Evolutionary conservation across 2,329 filamentous ascomycete genomes (phyloP).

Genomic region (Neonectria sp.): DNA sequence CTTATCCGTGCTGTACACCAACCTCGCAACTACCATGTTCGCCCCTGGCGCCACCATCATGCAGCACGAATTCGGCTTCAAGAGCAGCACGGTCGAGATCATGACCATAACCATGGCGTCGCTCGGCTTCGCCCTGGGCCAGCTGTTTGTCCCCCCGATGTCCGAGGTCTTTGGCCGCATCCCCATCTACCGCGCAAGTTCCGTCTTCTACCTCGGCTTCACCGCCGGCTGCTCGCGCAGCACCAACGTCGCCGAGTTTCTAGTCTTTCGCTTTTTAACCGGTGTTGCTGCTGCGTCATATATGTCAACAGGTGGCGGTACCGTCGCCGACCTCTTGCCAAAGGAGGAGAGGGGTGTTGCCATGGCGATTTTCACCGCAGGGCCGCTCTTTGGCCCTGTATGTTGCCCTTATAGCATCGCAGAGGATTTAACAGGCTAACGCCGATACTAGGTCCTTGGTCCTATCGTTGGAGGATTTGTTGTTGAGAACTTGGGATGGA

Average conservation of each 20-base stretch:
- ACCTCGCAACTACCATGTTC: conserved; percentile 44
- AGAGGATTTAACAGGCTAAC: not conserved
- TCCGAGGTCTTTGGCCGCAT: conserved; percentile 24
- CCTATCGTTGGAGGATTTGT: conserved; percentile 18
- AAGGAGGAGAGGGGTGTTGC: conserved; percentile 13
- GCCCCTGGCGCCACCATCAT: conserved; percentile 29
- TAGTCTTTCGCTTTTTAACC: conserved; percentile 15
- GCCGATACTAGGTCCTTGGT: conserved; percentile 6
- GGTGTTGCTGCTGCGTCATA: conserved; percentile 13
- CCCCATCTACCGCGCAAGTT: conserved; percentile 4
- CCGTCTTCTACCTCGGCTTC: conserved; percentile 5
- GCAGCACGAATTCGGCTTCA: conserved; percentile 38
- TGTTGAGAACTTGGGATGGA: conserved; percentile 12
- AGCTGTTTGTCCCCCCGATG: conserved; percentile 15
- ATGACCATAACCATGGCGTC: conserved; percentile 35
- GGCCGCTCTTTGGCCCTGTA: conserved; percentile 14
- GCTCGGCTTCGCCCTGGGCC: conserved; percentile 37
- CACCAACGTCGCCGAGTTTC: conserved; percentile 11
- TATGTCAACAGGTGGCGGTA: conserved; percentile 11
- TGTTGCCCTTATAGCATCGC: not conserved
- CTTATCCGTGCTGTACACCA: not conserved
- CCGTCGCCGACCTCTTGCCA: conserved; percentile 17
- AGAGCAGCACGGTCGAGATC: conserved; percentile 21
- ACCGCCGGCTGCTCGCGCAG: conserved; percentile 9
- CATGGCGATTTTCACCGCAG: conserved; percentile 14